Evolutionary conservation across 139 green algal genomes (phyloP), one percentile per base, ranked within the genome.

Genomic region (Chara braunii): DNA sequence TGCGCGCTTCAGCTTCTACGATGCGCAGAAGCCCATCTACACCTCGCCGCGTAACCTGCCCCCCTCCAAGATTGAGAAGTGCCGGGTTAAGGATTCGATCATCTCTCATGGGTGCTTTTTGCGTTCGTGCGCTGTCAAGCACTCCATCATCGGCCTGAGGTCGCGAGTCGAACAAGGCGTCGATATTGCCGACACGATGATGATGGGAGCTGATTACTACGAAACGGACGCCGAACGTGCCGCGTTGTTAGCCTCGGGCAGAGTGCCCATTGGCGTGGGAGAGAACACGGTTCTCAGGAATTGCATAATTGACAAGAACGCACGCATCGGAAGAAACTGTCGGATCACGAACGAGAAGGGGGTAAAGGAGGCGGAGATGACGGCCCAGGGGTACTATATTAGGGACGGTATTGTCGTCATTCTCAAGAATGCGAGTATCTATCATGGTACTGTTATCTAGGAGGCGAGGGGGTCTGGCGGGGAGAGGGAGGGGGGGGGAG

Each of bases 281-380:
- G 80, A 60, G 11, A 74, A 74, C 68, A 68, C 61, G 37, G 36
- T 75, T 26, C 87, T 96, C 80, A 78, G 71, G 42, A 97, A 98
- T 78, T 83, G 84, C 64, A 98, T 99, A 76, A 79, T 97, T 2
- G 94, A 99, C 84, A 99, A 99, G 85, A 99, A 99, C 75, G 93
- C 89, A 22, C 87, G 93, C 67, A 93, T 99, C 43, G 94, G 94
- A 31, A 78, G 84, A 22, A 87, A 90, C 66, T 85, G 80, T 36
- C 60, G 70, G 53, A 93, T 99, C 76, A 72, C 89, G 52, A 99
- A 99, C 85, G 94, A 92, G 23, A 80, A 91, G 43, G 81, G 85
- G 40, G 65, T 97, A n/a, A 66, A 88, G 37, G 92, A 98, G 83
- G 77, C 75, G n/a, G 83, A 88, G 51, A 73, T 80, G 32, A 88